Base-by-base conservation (phyloP, 306 rosid species). In the Vigna reflexopilosa region DNA sequence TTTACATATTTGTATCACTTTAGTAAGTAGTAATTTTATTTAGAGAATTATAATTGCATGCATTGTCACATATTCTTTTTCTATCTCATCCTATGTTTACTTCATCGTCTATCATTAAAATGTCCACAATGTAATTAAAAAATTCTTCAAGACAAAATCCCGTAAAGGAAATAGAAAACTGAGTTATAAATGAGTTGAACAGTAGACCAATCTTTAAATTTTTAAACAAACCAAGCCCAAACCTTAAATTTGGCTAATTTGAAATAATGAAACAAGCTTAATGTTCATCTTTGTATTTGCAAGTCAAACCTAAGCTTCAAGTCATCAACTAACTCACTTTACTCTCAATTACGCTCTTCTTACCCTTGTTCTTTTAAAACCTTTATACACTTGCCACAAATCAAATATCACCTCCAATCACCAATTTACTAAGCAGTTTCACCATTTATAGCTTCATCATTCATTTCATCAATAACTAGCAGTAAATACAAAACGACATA, bases 391-490 rank as follows among this genome's bases (percentile, higher is more conserved):
- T 47, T 9, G 50, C 55, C 47, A 71, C 66, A 10, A 10, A 34
- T 34, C 45, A 67, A 77, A 72, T 14, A 72, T 26, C 6, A 73
- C 16, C 75, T 20, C 59, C 34, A 72, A 44, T 54, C 62, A 76
- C 10, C 17, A 28, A 61, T 44, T 51, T 30, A 47, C 80, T 1
- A n/a, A 48, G 64, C n/a, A 10, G n/a, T 40, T 77, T 47, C 71
- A 66, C 67, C 38, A 77, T 64, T 42, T 15, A 20, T 58, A 62
- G 22, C 6, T 62, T 62, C 13, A 32, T 16, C n/a, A 12, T 58
- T 12, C 49, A 52, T 55, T 52, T 54, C 16, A 77, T 70, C 20
- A 77, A 48, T 26, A 24, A 68, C 34, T 6, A 67, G 55, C 36
- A 47, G 42, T 17, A 75, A 17, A 24, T 49, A 20, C 24, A 58